These are phyloP conservation scores for Atkinsonella hypoxylon DNA, from an alignment of 2,329 filamentous ascomycete genomes.

Conservation along the genomic window DNA sequence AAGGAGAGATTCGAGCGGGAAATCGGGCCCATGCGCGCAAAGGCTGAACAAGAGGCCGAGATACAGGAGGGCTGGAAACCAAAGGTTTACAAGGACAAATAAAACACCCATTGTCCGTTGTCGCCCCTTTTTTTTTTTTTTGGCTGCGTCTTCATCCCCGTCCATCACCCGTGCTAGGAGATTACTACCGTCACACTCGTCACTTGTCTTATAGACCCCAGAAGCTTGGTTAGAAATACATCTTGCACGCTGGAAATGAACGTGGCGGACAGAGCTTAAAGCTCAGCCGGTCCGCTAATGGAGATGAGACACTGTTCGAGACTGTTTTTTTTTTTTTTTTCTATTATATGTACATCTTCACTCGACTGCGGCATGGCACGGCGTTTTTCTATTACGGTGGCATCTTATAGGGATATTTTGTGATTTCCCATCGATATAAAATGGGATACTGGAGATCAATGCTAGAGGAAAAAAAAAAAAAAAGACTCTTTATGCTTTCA, in stretches of 20 bases:
- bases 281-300: neutral
- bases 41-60: constrained; percentile 64
- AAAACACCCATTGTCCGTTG: constrained; percentile 7
- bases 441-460: constrained; percentile 17
- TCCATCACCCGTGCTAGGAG: no score
- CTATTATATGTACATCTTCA: constrained; percentile 38
- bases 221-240: no score
- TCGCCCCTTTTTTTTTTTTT: neutral
- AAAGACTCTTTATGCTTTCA: constrained; percentile 2
- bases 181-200: no score
- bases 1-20: constrained; percentile 88
- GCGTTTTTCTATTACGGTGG: constrained; percentile 26
- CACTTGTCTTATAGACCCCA: no score
- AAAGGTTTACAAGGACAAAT: constrained; percentile 85
- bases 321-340: constrained; percentile 10
- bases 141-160: no score
- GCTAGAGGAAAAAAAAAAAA: constrained; percentile 7
- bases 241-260: neutral
- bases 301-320: neutral
- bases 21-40: constrained; percentile 58
- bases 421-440: neutral
- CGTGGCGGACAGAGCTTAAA: neutral
- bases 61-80: constrained; percentile 81
- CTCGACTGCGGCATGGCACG: constrained; percentile 41
- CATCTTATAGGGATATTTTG: constrained; percentile 13